phyloP scores from a whole-genome alignment of 139 green algal species.

The Haematococcus sp. region DNA sequence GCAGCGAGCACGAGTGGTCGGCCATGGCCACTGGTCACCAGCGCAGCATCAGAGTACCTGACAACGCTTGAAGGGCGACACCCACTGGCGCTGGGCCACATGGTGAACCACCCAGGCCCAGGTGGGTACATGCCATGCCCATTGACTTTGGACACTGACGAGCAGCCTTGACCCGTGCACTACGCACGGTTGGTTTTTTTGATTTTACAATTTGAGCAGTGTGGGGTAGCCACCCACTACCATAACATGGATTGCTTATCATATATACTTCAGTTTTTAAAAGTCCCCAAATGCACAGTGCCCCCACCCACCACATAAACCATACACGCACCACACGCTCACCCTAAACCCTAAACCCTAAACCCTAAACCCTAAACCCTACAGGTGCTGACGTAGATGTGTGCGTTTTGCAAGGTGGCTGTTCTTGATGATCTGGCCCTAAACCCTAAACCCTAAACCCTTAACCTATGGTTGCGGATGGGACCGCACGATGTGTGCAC shows the following conservation, averaged over 20 bases:
- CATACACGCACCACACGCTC: not conserved
- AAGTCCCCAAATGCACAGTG: not conserved
- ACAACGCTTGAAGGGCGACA: constrained; percentile 27
- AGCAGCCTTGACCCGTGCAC: not conserved
- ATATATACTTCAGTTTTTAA: too few relatives aligned
- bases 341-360: too few relatives aligned
- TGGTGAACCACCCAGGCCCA: constrained; percentile 30
- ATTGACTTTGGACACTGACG: too few relatives aligned
- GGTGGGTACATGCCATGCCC: constrained; percentile 15
- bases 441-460: too few relatives aligned
- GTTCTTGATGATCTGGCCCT: too few relatives aligned
- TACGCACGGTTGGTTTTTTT: not conserved
- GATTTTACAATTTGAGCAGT: not conserved
- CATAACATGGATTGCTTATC: not conserved
- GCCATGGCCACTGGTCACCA: not conserved
- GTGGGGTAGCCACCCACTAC: not conserved
- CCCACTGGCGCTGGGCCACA: constrained; percentile 32
- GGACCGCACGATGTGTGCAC: too few relatives aligned
- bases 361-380: too few relatives aligned
- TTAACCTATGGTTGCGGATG: too few relatives aligned
- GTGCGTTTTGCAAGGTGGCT: too few relatives aligned
- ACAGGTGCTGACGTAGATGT: too few relatives aligned
- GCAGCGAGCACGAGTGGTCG: not conserved
- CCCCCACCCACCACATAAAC: not conserved
- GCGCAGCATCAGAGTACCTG: constrained; percentile 12